These are phyloP conservation scores for Gossypium raimondii DNA, from an alignment of 345 rosid genomes.

Conservation along the genomic window DNA sequence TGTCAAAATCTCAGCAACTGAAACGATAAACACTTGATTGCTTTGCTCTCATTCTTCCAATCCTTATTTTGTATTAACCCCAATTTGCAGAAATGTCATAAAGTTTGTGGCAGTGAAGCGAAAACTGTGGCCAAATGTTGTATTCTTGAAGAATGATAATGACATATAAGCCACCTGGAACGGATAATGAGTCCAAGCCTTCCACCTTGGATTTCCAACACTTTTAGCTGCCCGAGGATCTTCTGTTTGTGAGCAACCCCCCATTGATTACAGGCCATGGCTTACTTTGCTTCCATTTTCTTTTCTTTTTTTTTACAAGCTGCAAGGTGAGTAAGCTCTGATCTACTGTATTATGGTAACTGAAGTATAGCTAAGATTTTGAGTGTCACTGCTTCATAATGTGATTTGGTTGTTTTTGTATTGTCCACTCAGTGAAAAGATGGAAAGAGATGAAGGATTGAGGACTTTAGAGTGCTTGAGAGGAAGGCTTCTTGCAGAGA, in stretches of 20 bases:
- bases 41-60: too few species aligned
- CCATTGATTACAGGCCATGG: not conserved
- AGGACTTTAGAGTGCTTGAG: conserved; percentile 68
- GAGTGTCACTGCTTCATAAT: not conserved
- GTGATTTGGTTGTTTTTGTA: conserved; percentile 25
- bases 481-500: conserved; percentile 84
- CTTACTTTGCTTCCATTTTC: not conserved
- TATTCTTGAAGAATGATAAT: not conserved
- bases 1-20: too few species aligned
- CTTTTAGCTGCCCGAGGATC: not conserved
- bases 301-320: not conserved
- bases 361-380: not conserved
- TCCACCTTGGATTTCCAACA: conserved; percentile 10
- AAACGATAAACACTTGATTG: too few species aligned
- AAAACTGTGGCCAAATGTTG: not conserved
- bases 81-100: too few species aligned
- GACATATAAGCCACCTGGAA: not conserved
- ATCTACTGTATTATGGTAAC: not conserved
- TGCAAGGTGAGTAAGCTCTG: not conserved
- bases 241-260: not conserved
- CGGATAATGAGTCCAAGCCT: not conserved
- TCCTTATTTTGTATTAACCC: too few species aligned
- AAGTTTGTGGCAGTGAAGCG: too few species aligned
- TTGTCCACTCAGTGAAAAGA: conserved; percentile 28
- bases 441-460: conserved; percentile 35